Base-by-base conservation (phyloP, 495 filamentous ascomycete genomes). In the Cercophora newfieldiana region DNA sequence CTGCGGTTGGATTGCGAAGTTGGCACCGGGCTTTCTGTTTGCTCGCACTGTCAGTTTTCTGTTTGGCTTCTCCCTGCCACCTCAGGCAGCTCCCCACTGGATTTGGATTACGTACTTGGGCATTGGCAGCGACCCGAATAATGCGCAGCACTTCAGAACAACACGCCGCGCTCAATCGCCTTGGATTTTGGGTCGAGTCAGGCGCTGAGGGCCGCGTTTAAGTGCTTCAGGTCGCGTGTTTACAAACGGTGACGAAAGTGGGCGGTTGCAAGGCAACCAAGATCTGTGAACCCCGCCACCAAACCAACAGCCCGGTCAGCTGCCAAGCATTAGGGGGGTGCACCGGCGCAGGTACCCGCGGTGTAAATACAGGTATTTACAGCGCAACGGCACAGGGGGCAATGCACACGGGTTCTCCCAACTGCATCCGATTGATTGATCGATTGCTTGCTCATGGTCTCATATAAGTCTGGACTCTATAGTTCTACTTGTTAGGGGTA, bases 1-100 rank as follows among this genome's bases (percentile, higher is more conserved):
- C 51, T 75, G 74, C 26, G 76, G 77, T 59, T 74, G 75, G 65
- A 77, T 66, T 64, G 71, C 70, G 51, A 75, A 76, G 24, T 67
- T 48, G 33, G 73, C 69, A 47, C 76, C 74, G 12, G 73, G 76
- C 53, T 78, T 80, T 74, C 77, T 80, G 70, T 48, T 66, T 22
- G 47, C 53, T 37, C 28, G 29, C 14, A 21, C 59, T 18, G 21
- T 68, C 49, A 22, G 58, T 30, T 47, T 57, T 69, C 37, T 61
- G 57, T 54, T 68, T 67, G 53, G 29, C 28, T 29, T 18, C n/a
- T 57, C 56, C 19, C 19, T 16, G 29, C 31, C 21, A n/a, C n/a
- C 19, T 57, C 28, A 31, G 57, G 18, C 19, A 22, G 28, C 57
- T 24, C 33, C 1, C 55, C 55, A 21, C 26, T 22, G 55, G 37